Evolutionary conservation across 1,284 basidiomycete genomes (phyloP), one percentile per base, ranked within the genome.

Genomic region (Cutaneotrichosporon sp.): DNA sequence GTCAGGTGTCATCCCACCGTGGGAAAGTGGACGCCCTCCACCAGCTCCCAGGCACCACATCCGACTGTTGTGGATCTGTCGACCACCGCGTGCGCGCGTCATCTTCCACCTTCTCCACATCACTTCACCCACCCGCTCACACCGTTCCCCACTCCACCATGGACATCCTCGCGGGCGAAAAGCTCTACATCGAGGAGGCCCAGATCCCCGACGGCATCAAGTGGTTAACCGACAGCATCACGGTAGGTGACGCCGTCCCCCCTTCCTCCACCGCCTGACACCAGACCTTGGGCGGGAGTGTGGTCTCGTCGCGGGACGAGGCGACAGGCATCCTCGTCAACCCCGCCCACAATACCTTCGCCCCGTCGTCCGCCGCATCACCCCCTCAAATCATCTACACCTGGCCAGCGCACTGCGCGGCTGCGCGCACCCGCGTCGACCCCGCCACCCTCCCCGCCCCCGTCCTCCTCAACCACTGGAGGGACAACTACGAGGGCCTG

Each of bases 381-480:
- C 29, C 54, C 27, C 27, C 27, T 2, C 59, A 31, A 6, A 34
- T 54, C 10, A 67, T 73, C 10, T 77, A 78, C 55, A 73, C 76
- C 64, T 78, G 72, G 70, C 65, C 78, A 20, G 36, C 67, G 7
- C 49, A 47, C 22, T 71, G 73, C 55, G 54, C 43, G 8, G 51
- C 43, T 36, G 43, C 49, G 7, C 20, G 42, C 22, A 8, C 5
- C 20, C 62, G 51, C 45, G 36, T 73, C 22, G 29, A 63, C 25
- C 42, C 68, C 11, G 46, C 54, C 38, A 60, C 69, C 16, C 54
- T 73, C 22, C 18, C 55, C 1, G 33, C 59, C 2, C 31, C 73
- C 4, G 42, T 69, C 6, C 67, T 72, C 55, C 49, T 64, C 8
- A 51, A 34, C 24, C 68, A 1, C 47, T 61, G 42, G 18, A 29